These are phyloP conservation scores for Puccinia horiana DNA, from an alignment of 1,284 basidiomycete species.

Conservation along the genomic window DNA sequence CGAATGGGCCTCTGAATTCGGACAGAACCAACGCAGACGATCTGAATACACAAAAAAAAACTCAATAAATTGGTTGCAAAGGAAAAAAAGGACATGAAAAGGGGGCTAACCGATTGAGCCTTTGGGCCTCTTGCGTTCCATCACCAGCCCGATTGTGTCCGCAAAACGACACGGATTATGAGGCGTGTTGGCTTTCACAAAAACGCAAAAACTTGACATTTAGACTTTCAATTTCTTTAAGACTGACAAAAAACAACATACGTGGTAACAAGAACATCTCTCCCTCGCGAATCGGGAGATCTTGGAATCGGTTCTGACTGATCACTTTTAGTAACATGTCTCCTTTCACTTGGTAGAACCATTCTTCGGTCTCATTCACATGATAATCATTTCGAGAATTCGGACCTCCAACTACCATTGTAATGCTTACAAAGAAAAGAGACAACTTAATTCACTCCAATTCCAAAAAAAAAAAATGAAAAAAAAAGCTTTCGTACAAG, in stretches of 20 bases:
- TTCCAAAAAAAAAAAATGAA: slow-evolving; percentile 11
- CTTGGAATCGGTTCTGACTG: slow-evolving; percentile 79
- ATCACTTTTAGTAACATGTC: slow-evolving; percentile 84
- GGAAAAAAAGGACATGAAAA: background rate
- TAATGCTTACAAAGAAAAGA: no score
- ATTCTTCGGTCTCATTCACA: slow-evolving; percentile 93
- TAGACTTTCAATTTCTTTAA: background rate
- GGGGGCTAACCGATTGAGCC: slow-evolving; percentile 53
- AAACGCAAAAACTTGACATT: slow-evolving; percentile 10
- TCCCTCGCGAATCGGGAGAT: slow-evolving; percentile 86
- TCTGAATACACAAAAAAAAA: slow-evolving; percentile 67
- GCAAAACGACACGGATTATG: slow-evolving; percentile 90
- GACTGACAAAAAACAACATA: slow-evolving; percentile 59
- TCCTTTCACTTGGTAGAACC: slow-evolving; percentile 91
- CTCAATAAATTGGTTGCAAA: no score
- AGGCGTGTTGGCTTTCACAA: slow-evolving; percentile 72
- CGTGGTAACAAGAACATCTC: slow-evolving; percentile 94
- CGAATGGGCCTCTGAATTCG: slow-evolving; percentile 66
- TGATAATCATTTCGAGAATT: slow-evolving; percentile 91
- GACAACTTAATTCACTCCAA: no score
- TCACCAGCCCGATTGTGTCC: slow-evolving; percentile 88
- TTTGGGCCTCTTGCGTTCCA: slow-evolving; percentile 81
- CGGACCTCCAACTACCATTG: slow-evolving; percentile 90
- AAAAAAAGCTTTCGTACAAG: slow-evolving; percentile 5
- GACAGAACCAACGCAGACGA: slow-evolving; percentile 91